Evolutionary conservation across 495 filamentous ascomycete species (phyloP).

Genomic region (Aspergillus asperescens): DNA sequence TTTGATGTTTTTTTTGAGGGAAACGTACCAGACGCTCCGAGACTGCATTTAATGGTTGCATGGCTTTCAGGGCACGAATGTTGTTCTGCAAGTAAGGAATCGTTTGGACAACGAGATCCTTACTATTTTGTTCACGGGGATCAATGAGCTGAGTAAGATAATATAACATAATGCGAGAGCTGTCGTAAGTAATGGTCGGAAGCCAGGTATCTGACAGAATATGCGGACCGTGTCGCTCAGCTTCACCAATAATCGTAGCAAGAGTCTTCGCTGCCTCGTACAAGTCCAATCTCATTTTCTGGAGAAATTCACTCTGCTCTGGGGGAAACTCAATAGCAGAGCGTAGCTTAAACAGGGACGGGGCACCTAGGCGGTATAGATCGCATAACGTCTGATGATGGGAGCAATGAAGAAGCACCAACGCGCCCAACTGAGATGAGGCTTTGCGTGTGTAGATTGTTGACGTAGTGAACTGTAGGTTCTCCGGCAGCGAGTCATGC

Average conservation of each 20-base stretch:
- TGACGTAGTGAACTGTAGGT: constrained; percentile 24
- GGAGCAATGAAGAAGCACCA: constrained; percentile 27
- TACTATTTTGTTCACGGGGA: constrained; percentile 20
- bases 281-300: constrained; percentile 21
- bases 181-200: constrained; percentile 32
- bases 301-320: constrained; percentile 23
- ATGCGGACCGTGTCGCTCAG: constrained; percentile 20
- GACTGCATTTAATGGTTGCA: constrained; percentile 24
- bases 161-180: constrained; percentile 32
- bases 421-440: constrained; percentile 27
- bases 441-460: constrained; percentile 33
- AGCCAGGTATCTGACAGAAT: constrained; percentile 33
- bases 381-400: constrained; percentile 32
- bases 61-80: constrained; percentile 22
- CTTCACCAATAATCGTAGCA: constrained; percentile 27
- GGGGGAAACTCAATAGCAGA: constrained; percentile 29
- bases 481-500: constrained; percentile 27
- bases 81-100: constrained; percentile 26
- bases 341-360: constrained; percentile 29
- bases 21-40: constrained; percentile 16
- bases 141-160: constrained; percentile 31
- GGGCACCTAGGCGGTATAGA: constrained; percentile 29
- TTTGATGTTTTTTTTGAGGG: neutral
- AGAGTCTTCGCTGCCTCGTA: constrained; percentile 26
- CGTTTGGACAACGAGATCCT: constrained; percentile 17